Conservation (phyloP, 306 rosid species). For the Cicer chorassanicum region DNA sequence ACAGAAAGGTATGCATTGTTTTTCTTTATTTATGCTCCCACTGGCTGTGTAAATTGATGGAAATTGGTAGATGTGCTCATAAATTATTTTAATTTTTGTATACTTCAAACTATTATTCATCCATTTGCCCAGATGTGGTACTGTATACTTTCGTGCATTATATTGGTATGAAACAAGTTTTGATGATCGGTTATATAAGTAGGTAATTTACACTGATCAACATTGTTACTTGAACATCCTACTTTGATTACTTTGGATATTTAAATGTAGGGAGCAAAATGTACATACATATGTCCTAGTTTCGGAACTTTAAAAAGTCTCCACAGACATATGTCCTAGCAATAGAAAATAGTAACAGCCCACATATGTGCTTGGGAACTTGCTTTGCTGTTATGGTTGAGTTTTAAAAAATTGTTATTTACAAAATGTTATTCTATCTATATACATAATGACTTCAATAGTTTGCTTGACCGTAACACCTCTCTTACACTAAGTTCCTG, state of each 20-base stretch:
- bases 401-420: not conserved
- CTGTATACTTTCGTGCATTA: not conserved
- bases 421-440: not conserved
- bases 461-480: not conserved
- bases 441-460: not conserved
- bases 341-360: not conserved
- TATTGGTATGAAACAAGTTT: conserved; percentile 36
- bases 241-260: not conserved
- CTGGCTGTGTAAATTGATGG: conserved; percentile 23
- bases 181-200: conserved; percentile 48
- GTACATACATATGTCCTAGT: not conserved
- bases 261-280: not conserved
- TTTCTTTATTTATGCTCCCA: conserved; percentile 2
- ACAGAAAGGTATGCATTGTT: conserved; percentile 44
- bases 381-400: conserved; percentile 8
- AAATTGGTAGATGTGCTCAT: conserved; percentile 22
- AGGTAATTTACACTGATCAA: conserved; percentile 34
- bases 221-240: conserved; percentile 40
- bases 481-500: not conserved
- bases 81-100: conserved; percentile 13
- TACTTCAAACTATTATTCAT: conserved; percentile 22
- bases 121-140: conserved; percentile 19
- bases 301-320: not conserved
- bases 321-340: not conserved
- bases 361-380: not conserved